Conservation (phyloP, 78 protist genomes). For the Monocercomonoides exilis region DNA sequence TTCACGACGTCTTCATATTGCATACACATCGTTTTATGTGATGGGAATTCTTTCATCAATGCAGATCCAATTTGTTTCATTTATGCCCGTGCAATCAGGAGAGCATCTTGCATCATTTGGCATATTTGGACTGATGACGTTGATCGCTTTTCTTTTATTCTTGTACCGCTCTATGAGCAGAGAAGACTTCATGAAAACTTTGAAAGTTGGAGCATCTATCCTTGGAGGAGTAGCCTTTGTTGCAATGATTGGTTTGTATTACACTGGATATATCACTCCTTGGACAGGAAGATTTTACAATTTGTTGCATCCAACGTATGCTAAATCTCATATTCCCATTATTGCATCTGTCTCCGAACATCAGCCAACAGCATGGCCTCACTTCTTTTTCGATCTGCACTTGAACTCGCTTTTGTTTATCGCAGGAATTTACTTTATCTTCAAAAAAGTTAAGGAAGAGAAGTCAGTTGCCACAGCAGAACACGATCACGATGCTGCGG, state of each 20-base stretch:
- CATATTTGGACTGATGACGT: constrained; percentile 52
- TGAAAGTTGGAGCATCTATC: background rate
- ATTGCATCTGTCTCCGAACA: constrained; percentile 97
- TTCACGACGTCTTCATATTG: constrained; percentile 59
- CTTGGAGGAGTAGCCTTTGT: constrained; percentile 26
- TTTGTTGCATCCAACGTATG: constrained; percentile 87
- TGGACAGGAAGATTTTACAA: constrained; percentile 86
- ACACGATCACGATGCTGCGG: no score
- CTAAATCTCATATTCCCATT: constrained; percentile 88
- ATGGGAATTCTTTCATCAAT: constrained; percentile 32
- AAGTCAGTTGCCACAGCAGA: background rate
- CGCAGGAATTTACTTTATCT: constrained; percentile 79
- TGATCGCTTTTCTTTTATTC: constrained; percentile 26
- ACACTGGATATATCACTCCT: constrained; percentile 54
- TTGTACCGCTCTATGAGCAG: constrained; percentile 40
- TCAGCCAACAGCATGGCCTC: constrained; percentile 89
- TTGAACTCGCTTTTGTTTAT: constrained; percentile 73
- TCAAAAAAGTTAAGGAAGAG: constrained; percentile 66
- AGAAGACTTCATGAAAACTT: background rate
- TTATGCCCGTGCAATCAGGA: constrained; percentile 73
- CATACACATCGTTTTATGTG: constrained; percentile 77
- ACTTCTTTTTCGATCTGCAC: constrained; percentile 89
- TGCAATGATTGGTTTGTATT: constrained; percentile 35
- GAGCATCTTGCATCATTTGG: constrained; percentile 91
- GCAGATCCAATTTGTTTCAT: constrained; percentile 81